Conservation (phyloP, 2,329 filamentous ascomycete species). For the Clarireedia monteithiana region DNA sequence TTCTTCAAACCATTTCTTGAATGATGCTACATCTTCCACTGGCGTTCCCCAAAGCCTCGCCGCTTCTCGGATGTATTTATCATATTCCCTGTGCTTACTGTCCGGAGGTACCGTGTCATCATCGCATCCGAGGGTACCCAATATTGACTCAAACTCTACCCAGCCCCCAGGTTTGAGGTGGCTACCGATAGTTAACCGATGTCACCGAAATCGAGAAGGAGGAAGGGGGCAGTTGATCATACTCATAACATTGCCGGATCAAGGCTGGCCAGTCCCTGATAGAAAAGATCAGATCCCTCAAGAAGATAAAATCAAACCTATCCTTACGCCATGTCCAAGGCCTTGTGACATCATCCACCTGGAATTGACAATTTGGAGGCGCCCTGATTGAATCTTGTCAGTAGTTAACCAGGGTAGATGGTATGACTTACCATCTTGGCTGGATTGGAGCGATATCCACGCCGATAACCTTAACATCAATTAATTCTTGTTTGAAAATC, state of each 20-base stretch:
- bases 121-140: neutral
- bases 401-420: neutral
- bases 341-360: slow-evolving; percentile 28
- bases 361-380: slow-evolving; percentile 24
- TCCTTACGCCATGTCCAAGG: slow-evolving; percentile 23
- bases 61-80: neutral
- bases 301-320: neutral
- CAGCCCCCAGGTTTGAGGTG: slow-evolving; percentile 23
- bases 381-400: slow-evolving; percentile 7
- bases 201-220: too few relatives aligned
- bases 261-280: neutral
- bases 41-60: neutral
- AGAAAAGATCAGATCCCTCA: neutral
- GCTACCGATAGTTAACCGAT: slow-evolving; percentile 5
- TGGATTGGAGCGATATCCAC: slow-evolving; percentile 22
- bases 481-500: neutral
- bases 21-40: neutral
- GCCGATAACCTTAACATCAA: slow-evolving; percentile 12
- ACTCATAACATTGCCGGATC: slow-evolving; percentile 2
- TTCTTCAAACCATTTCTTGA: slow-evolving; percentile 23
- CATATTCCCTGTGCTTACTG: slow-evolving; percentile 11
- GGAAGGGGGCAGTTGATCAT: neutral
- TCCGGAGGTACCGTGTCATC: slow-evolving; percentile 11
- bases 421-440: slow-evolving; percentile 15
- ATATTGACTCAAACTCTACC: neutral